phyloP scores from a whole-genome alignment of 2,329 filamentous ascomycete genomes.

The Phoma sp. region DNA sequence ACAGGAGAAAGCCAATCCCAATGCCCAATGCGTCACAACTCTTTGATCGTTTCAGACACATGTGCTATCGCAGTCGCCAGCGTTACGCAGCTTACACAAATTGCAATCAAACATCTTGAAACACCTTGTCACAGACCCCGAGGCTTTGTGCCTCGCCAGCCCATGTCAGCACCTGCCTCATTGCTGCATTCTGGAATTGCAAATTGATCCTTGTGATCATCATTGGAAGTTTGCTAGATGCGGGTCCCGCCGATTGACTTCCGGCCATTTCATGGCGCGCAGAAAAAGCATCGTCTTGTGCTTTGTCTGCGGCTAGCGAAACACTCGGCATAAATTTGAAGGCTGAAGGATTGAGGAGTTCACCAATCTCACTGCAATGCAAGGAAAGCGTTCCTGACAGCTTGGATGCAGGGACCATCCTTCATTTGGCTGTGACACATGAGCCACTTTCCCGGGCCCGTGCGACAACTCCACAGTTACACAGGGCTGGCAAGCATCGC shows the following conservation, averaged over 20 bases:
- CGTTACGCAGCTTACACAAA: slow-evolving; percentile 17
- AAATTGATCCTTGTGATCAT: slow-evolving; percentile 7
- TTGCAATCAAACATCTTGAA: slow-evolving; percentile 20
- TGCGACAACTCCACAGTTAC: slow-evolving; percentile 19
- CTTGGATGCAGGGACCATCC: slow-evolving; percentile 19
- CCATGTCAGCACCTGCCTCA: slow-evolving; percentile 8
- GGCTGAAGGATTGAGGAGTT: slow-evolving; percentile 16
- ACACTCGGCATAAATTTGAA: slow-evolving; percentile 17
- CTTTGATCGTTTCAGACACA: slow-evolving; percentile 3
- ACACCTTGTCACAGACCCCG: slow-evolving; percentile 13
- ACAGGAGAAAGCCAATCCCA: background rate
- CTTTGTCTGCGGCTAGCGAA: slow-evolving; percentile 19
- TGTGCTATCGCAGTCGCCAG: slow-evolving; percentile 7
- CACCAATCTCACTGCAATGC: slow-evolving; percentile 19
- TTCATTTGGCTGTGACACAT: slow-evolving; percentile 17
- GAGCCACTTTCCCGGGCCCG: slow-evolving; percentile 20
- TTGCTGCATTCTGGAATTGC: slow-evolving; percentile 10
- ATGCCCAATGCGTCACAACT: background rate
- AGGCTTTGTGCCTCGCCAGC: slow-evolving; percentile 4
- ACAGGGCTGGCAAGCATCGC: slow-evolving; percentile 22
- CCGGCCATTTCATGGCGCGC: background rate
- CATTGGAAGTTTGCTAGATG: slow-evolving; percentile 1
- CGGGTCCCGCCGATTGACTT: background rate
- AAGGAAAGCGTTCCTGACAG: slow-evolving; percentile 23
- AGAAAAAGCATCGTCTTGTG: slow-evolving; percentile 13